Evolutionary conservation across 108 stramenopile species (phyloP), one percentile per base, ranked within the genome.

Genomic region (Conticribra guillardii): DNA sequence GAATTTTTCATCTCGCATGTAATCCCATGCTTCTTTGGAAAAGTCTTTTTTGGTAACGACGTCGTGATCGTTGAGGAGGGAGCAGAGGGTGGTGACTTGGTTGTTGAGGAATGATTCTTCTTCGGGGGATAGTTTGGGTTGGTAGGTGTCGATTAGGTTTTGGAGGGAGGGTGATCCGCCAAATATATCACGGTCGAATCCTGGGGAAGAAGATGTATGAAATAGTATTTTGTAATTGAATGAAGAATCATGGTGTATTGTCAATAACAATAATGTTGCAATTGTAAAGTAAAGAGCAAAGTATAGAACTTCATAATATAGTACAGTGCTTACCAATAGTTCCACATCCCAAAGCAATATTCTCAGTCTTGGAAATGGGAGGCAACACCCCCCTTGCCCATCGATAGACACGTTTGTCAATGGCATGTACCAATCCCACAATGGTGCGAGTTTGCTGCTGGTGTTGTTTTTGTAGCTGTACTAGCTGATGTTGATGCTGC

Each of bases 151-250:
- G 57, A 97, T 79, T 21, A 99, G 85, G 17, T 92, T 64, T 72
- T 95, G 70, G 60, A 99, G 84, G 54, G 89, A 89, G 2, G 98
- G 97, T 21, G 72, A 85, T 31, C 98, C 98, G 37, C 83, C 77
- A 84, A 97, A 99, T 57, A 99, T 90, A 30, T 99, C 97, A 9
- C 96, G 88, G 62, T 99, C 98, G 74, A 99, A 99, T 37, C 80
- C 80, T 81, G 52, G 9, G 11, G 27, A 37, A 29, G 16, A 27
- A 62, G 22, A 46, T 9, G 11, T 9, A 9, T 41, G 11, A 11
- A 41, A 9, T 11, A 41, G 11, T 41, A 11, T 41, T 11, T 11
- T 41, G 37, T 9, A 41, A 41, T 11, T 9, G 11, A 41, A 41
- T 41, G 37, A 11, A 41, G 11, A 41, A 41, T 41, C 8, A 41